Base-by-base conservation (phyloP, 176 grass and related monocot species). In the Cenchrus purpureus region DNA sequence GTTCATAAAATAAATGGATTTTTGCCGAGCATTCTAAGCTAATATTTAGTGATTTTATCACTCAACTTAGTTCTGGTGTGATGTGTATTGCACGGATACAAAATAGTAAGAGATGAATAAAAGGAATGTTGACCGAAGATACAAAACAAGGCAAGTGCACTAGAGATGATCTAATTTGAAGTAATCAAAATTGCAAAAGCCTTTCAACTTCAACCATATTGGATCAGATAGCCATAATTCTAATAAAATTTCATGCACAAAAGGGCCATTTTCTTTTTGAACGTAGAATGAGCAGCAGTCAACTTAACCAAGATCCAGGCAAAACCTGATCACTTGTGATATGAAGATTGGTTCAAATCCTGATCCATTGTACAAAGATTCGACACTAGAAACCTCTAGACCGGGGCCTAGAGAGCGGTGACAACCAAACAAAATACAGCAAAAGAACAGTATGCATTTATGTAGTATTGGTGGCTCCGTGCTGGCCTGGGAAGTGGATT, bases 381-480 rank as follows among this genome's bases (percentile, higher is more conserved):
- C 46, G 34, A 81, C 34, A 4, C 62, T 80, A 87, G 85, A 59
- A 84, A 81, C 70, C 76, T 81, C 70, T 85, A 65, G 78, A 71
- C 28, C 73, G 70, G 62, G 76, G 64, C 63, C 81, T 81, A 80
- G 70, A 53, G 12, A 65, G 60, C 53, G 12, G 64, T 85, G 79
- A 58, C 69, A 83, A 79, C 59, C 68, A 87, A 84, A 87, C 75
- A 88, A 87, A 84, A 91, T 71, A 81, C 63, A 87, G 85, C 70
- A 71, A 42, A 81, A 80, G 46, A 91, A 84, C 85, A 90, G 77
- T 53, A 74, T 29, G 71, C 77, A 91, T 91, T 91, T 88, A 91
- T 88, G 85, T 76, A 77, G 77, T 77, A 77, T 81, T 85, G 85
- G 82, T 87, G 89, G 89, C 76, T 91, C 76, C 17, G 76, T 85